Percentiles rank a stretch among this genome's conserved stretches.
These are phyloP conservation scores for Stropharia rugosoannulata DNA, from an alignment of 768 basidiomycete genomes.

Conservation along the genomic window DNA sequence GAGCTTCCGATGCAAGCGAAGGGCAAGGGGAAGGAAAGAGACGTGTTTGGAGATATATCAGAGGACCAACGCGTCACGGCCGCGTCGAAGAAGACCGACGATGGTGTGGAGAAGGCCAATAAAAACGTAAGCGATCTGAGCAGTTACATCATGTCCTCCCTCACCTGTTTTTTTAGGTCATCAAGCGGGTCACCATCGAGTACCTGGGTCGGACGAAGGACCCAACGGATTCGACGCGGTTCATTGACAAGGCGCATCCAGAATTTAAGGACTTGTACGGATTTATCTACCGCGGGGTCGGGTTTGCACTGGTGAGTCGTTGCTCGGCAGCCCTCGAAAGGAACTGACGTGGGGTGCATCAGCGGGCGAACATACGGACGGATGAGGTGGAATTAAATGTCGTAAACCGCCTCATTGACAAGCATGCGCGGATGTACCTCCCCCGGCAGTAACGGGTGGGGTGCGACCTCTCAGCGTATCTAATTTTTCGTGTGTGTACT, in stretches of 20 bases:
- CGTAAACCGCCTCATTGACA: slow-evolving; percentile 38
- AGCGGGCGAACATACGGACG: slow-evolving; percentile 44
- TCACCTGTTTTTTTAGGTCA: slow-evolving; percentile 28
- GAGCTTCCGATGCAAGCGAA: slow-evolving; percentile 38
- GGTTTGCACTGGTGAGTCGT: slow-evolving; percentile 47
- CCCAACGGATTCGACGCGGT: slow-evolving; percentile 24
- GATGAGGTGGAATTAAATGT: slow-evolving; percentile 32
- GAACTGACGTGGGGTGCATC: slow-evolving; percentile 7
- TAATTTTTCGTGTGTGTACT: neutral
- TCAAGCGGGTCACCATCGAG: slow-evolving; percentile 43
- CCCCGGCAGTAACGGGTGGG: slow-evolving; percentile 24
- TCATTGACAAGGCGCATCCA: slow-evolving; percentile 43
- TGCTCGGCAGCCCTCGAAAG: neutral
- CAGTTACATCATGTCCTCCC: slow-evolving; percentile 1
- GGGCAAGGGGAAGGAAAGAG: slow-evolving; percentile 40
- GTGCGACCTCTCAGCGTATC: neutral
- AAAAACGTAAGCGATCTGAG: slow-evolving; percentile 47
- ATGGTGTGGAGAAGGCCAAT: slow-evolving; percentile 52
- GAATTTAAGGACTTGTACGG: slow-evolving; percentile 53
- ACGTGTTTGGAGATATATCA: slow-evolving; percentile 35
- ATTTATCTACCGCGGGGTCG: slow-evolving; percentile 45
- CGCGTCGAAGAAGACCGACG: slow-evolving; percentile 21
- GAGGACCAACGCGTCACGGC: slow-evolving; percentile 19
- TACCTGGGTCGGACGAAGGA: slow-evolving; percentile 38
- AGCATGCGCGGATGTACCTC: slow-evolving; percentile 48